Conservation (phyloP, 805 yeast species). For the Komagataella pastoris region DNA sequence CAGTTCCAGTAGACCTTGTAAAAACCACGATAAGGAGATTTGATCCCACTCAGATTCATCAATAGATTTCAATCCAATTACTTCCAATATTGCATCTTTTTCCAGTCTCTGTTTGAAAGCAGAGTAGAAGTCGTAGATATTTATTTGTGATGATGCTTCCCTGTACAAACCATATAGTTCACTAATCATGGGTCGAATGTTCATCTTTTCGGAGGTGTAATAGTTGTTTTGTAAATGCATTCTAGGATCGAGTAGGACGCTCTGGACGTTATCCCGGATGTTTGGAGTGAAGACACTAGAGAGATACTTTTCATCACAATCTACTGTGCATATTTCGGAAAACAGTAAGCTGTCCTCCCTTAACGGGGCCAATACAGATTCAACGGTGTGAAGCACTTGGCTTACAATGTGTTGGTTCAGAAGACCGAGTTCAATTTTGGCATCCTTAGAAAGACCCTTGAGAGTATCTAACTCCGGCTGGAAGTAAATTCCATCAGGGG, state of each 20-base stretch:
- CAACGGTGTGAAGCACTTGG: background rate
- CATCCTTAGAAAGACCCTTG: background rate
- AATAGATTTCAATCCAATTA: constrained; percentile 9
- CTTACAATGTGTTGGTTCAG: constrained; percentile 2
- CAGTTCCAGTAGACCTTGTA: constrained; percentile 62
- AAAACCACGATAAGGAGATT: constrained; percentile 54
- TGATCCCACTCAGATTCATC: constrained; percentile 44
- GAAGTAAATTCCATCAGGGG: background rate
- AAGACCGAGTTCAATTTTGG: background rate
- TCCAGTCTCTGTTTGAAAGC: constrained; percentile 27
- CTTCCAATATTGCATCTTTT: constrained; percentile 12
- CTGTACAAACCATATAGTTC: constrained; percentile 57
- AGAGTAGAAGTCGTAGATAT: constrained; percentile 19
- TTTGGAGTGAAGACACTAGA: background rate
- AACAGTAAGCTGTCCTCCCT: background rate
- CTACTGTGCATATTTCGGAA: background rate
- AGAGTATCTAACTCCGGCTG: background rate
- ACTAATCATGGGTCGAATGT: constrained; percentile 31
- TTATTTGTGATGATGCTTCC: constrained; percentile 55
- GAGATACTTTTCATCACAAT: background rate
- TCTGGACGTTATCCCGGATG: background rate
- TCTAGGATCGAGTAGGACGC: background rate
- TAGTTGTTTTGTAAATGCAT: background rate
- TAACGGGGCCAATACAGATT: background rate
- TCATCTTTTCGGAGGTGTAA: constrained; percentile 16